Evolutionary conservation across 768 basidiomycete genomes (phyloP), one percentile per base, ranked within the genome.

Genomic region (Nidularia sp.): DNA sequence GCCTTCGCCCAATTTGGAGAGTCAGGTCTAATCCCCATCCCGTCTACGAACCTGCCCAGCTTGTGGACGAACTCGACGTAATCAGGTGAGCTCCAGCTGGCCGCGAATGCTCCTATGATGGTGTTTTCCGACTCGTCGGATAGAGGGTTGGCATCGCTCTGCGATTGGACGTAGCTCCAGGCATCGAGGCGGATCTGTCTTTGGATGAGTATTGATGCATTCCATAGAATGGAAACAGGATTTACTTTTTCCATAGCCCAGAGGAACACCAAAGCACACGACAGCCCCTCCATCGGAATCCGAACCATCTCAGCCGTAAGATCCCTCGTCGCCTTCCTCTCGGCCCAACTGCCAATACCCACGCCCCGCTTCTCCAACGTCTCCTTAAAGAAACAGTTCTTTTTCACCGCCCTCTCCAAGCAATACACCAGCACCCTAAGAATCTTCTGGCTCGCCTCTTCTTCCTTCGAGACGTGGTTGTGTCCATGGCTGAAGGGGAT

Each of bases 211-310:
- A 22, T 2, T 35, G 25, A 33, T 29, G 32, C 29, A 47, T 34
- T 15, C 13, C 12, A 33, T 33, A 47, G 39, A 13, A 55, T 47
- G 31, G 41, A n/a, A 5, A 8, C 51, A 10, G 31, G 6, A 25
- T 22, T 35, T 50, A 87, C 88, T 70, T 79, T 76, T 63, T 90
- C 88, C 87, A 90, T 90, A 0, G 84, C 84, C 87, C 87, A 90
- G 10, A 91, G 66, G 55, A 90, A 84, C 1, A 90, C 70, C 18
- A 91, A 66, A 0, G 84, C 85, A 41, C 90, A 88, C 87, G 56
- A 0, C 67, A 70, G 3, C 73, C 77, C 12, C 66, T 59, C 4
- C 70, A 66, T 2, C 9, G 74, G 73, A 2, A 83, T 67, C 5
- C 81, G 73, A 2, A 74, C 74, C 81, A 90, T 84, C 64, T 87